Percentiles rank a stretch among this genome's conserved stretches.
These are phyloP conservation scores for Meyerozyma sp. DNA, from an alignment of 1,139 yeast genomes.

Conservation along the genomic window DNA sequence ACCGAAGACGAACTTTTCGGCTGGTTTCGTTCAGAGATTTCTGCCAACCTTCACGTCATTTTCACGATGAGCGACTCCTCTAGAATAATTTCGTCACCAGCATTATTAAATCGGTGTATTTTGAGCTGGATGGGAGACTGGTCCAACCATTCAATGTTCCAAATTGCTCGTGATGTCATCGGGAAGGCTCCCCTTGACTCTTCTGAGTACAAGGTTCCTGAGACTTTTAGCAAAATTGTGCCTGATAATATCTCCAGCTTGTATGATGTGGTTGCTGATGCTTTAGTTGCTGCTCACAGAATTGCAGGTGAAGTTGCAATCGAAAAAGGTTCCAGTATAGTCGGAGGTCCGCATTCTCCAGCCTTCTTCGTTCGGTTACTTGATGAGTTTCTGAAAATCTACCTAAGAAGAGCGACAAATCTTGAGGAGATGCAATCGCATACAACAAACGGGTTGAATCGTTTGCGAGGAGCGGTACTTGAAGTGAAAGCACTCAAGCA, in stretches of 20 bases:
- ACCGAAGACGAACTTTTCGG: conserved; percentile 65
- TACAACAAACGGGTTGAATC: conserved; percentile 67
- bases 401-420: conserved; percentile 36
- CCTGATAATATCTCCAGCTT: conserved; percentile 18
- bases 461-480: conserved; percentile 70
- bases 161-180: conserved; percentile 44
- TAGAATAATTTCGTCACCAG: conserved; percentile 71
- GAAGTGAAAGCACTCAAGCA: conserved; percentile 60
- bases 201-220: conserved; percentile 32
- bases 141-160: conserved; percentile 47
- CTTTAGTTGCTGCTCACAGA: conserved; percentile 45
- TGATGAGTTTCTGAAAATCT: conserved; percentile 40
- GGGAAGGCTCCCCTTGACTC: conserved; percentile 48
- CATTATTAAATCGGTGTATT: conserved; percentile 86
- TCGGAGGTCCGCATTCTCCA: conserved; percentile 26
- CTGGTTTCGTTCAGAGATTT: conserved; percentile 71
- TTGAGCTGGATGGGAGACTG: conserved; percentile 89
- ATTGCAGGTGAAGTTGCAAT: conserved; percentile 9
- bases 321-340: conserved; percentile 4
- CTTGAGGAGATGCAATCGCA: conserved; percentile 70
- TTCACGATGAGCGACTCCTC: conserved; percentile 66
- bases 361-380: conserved; percentile 53
- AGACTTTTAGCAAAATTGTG: conserved; percentile 4
- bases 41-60: conserved; percentile 74
- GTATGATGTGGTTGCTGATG: conserved; percentile 45